Conservation (phyloP, 2,329 filamentous ascomycete genomes). For the Nigrospora sphaerica region DNA sequence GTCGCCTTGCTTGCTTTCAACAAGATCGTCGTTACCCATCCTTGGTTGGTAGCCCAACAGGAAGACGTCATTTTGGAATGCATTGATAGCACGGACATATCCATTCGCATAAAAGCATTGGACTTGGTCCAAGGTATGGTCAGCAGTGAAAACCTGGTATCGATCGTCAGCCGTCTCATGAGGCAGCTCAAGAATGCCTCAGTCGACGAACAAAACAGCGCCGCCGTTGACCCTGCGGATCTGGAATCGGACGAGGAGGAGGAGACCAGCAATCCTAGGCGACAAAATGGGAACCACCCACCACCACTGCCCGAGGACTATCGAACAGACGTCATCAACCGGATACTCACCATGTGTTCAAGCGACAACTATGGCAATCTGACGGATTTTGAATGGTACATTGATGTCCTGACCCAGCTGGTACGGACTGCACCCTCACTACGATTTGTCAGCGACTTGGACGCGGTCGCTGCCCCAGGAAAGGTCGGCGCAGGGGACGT, state of each 20-base stretch:
- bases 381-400: conserved; percentile 94
- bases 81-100: conserved; percentile 92
- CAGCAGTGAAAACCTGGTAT: conserved; percentile 73
- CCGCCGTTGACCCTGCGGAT: conserved; percentile 37
- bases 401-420: conserved; percentile 81
- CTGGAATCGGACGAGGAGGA: conserved; percentile 44
- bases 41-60: conserved; percentile 81
- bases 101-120: conserved; percentile 86
- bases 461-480: conserved; percentile 18
- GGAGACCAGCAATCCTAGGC: conserved; percentile 24
- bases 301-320: conserved; percentile 80
- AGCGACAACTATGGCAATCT: conserved; percentile 82
- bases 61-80: conserved; percentile 96
- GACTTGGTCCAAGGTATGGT: conserved; percentile 94
- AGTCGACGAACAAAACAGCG: conserved; percentile 37
- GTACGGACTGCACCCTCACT: conserved; percentile 61
- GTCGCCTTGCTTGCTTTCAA: conserved; percentile 93
- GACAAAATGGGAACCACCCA: conserved; percentile 29
- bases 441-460: conserved; percentile 26
- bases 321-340: conserved; percentile 70
- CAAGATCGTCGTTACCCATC: conserved; percentile 84
- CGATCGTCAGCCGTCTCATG: conserved; percentile 80
- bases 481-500: conserved; percentile 36
- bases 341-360: conserved; percentile 84
- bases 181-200: conserved; percentile 70